Evolutionary conservation across 2,329 filamentous ascomycete genomes (phyloP).

Genomic region (Penicillium sp.): DNA sequence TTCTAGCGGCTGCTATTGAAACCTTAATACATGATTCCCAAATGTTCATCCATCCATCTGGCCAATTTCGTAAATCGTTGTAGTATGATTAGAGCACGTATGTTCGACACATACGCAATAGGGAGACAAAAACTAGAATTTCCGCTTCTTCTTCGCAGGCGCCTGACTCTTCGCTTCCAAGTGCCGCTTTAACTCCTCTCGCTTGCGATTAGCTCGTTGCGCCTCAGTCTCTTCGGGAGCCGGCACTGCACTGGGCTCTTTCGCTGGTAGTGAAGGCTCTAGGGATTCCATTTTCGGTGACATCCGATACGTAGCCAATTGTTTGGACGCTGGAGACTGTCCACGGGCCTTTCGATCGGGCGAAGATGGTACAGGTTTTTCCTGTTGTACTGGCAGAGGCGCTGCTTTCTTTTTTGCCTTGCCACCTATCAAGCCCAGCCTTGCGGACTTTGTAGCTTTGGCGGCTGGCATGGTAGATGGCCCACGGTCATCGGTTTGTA

Average conservation of each 20-base stretch:
- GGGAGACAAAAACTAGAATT: conserved; percentile 47
- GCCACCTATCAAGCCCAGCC: conserved; percentile 44
- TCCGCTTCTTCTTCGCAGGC: conserved; percentile 61
- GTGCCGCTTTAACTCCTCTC: conserved; percentile 60
- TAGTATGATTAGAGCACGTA: background rate
- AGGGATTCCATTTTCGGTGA: background rate
- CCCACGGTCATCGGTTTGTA: background rate
- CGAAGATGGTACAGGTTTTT: conserved; percentile 1
- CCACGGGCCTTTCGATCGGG: background rate
- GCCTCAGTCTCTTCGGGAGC: conserved; percentile 45
- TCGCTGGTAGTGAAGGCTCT: background rate
- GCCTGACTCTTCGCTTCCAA: conserved; percentile 56
- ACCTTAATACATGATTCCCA: background rate
- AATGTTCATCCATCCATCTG: background rate
- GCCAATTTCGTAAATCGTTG: background rate
- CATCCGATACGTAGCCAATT: background rate
- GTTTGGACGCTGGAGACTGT: conserved; percentile 1
- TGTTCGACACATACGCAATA: background rate
- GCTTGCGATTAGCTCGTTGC: conserved; percentile 58
- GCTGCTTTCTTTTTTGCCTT: conserved; percentile 25
- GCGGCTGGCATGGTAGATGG: conserved; percentile 3
- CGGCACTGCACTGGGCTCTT: conserved; percentile 11
- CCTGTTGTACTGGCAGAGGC: conserved; percentile 3
- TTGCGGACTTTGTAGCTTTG: conserved; percentile 32
- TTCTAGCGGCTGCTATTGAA: background rate